These are phyloP conservation scores for Agastache rugosa DNA, from an alignment of 257 asterid species.

Conservation along the genomic window DNA sequence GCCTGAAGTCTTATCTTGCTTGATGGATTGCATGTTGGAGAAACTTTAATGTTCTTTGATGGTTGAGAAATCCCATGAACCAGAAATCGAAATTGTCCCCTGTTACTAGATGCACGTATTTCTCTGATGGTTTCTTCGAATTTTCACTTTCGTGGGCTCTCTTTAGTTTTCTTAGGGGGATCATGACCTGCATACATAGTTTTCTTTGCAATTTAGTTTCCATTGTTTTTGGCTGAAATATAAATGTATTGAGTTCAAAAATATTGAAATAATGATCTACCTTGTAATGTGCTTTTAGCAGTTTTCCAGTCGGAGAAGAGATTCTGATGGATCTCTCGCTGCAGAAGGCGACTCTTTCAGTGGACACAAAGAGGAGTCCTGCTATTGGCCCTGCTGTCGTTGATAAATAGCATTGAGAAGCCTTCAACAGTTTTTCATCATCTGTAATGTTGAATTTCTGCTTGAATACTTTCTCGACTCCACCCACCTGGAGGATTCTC, in stretches of 20 bases:
- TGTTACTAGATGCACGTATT: slow-evolving; percentile 51
- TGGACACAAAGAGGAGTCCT: slow-evolving; percentile 46
- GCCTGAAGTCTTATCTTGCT: slow-evolving; percentile 28
- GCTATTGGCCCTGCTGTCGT: slow-evolving; percentile 54
- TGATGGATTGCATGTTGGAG: slow-evolving; percentile 42
- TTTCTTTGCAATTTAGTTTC: slow-evolving; percentile 5
- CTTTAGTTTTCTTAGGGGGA: slow-evolving; percentile 48
- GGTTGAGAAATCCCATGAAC: slow-evolving; percentile 60
- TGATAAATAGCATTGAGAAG: slow-evolving; percentile 48
- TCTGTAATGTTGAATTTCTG: slow-evolving; percentile 40
- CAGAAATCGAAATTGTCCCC: slow-evolving; percentile 56
- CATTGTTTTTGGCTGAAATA: background rate
- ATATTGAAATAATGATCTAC: slow-evolving; percentile 15
- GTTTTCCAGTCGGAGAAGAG: slow-evolving; percentile 43
- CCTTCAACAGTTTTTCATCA: slow-evolving; percentile 48
- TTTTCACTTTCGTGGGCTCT: slow-evolving; percentile 43
- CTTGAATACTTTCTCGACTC: slow-evolving; percentile 49
- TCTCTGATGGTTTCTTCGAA: slow-evolving; percentile 45
- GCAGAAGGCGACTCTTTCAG: slow-evolving; percentile 47
- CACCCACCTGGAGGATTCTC: slow-evolving; percentile 46
- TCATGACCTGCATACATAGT: slow-evolving; percentile 43
- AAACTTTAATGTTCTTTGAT: slow-evolving; percentile 39
- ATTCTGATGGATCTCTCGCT: slow-evolving; percentile 47
- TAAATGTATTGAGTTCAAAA: background rate
- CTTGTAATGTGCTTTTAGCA: slow-evolving; percentile 43